phyloP scores from a whole-genome alignment of 805 yeast species.

The Saturnispora gosingensis region DNA sequence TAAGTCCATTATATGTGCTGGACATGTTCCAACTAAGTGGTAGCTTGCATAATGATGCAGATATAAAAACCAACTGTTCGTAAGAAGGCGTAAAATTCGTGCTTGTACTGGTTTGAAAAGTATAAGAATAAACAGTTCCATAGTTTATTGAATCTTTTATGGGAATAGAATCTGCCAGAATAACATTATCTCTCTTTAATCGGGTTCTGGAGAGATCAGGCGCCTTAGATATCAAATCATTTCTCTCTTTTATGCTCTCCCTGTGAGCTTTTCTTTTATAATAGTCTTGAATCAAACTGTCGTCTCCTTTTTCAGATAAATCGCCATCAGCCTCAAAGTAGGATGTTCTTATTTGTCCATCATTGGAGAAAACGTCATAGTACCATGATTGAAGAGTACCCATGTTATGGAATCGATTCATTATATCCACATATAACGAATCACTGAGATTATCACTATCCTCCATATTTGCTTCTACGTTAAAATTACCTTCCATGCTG shows the following conservation, averaged over 20 bases:
- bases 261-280: not conserved
- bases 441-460: not conserved
- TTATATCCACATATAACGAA: not conserved
- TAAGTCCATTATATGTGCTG: constrained; percentile 17
- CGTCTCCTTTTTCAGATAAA: not conserved
- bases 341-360: not conserved
- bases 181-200: not conserved
- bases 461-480: not conserved
- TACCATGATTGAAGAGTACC: not conserved
- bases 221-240: not conserved
- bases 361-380: not conserved
- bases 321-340: not conserved
- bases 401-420: not conserved
- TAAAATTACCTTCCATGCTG: not conserved
- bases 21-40: constrained; percentile 17
- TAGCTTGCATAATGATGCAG: constrained; percentile 41
- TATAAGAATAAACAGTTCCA: constrained; percentile 3
- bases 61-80: constrained; percentile 39
- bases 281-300: not conserved
- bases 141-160: constrained; percentile 11
- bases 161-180: constrained; percentile 9
- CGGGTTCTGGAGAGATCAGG: not conserved
- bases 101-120: constrained; percentile 2
- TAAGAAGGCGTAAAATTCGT: constrained; percentile 23
- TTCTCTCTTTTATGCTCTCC: not conserved